These are phyloP conservation scores for Bombardia bombarda DNA, from an alignment of 495 filamentous ascomycete genomes.

Conservation along the genomic window DNA sequence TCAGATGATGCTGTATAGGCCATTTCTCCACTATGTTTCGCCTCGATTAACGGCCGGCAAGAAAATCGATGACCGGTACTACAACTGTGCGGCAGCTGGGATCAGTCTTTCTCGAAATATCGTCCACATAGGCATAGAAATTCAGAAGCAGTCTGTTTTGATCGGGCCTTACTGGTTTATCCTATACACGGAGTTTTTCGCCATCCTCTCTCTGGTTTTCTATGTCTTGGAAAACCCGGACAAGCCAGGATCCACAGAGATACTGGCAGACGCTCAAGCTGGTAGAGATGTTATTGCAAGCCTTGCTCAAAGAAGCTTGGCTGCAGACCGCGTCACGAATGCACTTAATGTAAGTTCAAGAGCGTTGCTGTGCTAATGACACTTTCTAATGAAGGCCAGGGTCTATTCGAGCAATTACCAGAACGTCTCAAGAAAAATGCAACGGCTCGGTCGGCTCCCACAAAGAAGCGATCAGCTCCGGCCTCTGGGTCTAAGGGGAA, in stretches of 20 bases:
- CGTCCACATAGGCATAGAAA: constrained; percentile 82
- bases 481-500: constrained; percentile 36
- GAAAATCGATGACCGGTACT: constrained; percentile 75
- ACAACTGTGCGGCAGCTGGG: constrained; percentile 86
- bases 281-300: constrained; percentile 73
- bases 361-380: neutral
- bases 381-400: constrained; percentile 30
- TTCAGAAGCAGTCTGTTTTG: constrained; percentile 74
- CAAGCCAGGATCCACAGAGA: constrained; percentile 62
- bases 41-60: constrained; percentile 54
- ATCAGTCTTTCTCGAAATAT: constrained; percentile 91
- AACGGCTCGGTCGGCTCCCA: constrained; percentile 25
- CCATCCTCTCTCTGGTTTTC: constrained; percentile 82
- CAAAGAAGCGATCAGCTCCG: constrained; percentile 53
- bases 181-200: constrained; percentile 94
- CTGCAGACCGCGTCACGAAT: constrained; percentile 75
- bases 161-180: constrained; percentile 95
- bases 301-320: constrained; percentile 75
- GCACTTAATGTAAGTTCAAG: constrained; percentile 54
- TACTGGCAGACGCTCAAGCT: constrained; percentile 74
- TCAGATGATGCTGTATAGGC: constrained; percentile 90
- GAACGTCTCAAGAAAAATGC: constrained; percentile 48
- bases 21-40: constrained; percentile 92
- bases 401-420: constrained; percentile 75
- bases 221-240: constrained; percentile 87